These are phyloP conservation scores for Vitis hybrid DNA, from an alignment of 177 flowering plant genomes.

Conservation along the genomic window DNA sequence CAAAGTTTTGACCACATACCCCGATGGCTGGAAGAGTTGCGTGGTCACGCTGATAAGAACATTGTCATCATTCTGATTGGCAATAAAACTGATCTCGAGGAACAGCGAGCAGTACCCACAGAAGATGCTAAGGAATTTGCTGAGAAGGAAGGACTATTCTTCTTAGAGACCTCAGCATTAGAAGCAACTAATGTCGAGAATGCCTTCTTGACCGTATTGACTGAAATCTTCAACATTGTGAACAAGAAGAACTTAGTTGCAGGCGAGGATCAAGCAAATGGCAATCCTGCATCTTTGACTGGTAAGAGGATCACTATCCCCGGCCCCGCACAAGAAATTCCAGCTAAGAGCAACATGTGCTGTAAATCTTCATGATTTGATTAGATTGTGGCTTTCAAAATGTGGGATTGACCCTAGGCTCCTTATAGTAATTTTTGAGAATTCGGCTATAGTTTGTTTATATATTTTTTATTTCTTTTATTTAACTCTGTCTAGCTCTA, in stretches of 20 bases:
- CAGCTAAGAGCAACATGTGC: constrained; percentile 58
- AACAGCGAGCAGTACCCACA: constrained; percentile 68
- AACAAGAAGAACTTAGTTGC: constrained; percentile 74
- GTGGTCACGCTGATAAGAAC: constrained; percentile 86
- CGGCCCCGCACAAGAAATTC: constrained; percentile 79
- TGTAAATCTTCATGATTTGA: constrained; percentile 42
- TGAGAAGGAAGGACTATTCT: constrained; percentile 78
- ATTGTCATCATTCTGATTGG: constrained; percentile 84
- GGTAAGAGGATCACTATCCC: constrained; percentile 79
- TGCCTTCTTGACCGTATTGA: constrained; percentile 72
- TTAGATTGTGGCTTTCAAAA: constrained; percentile 10
- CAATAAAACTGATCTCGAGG: constrained; percentile 77
- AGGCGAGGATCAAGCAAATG: constrained; percentile 46
- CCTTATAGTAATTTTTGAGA: constrained; percentile 19
- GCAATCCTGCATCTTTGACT: constrained; percentile 49
- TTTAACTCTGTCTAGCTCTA: neutral
- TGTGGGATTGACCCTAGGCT: constrained; percentile 2
- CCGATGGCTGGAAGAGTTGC: constrained; percentile 86
- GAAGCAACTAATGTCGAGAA: constrained; percentile 75
- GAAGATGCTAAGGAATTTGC: constrained; percentile 92
- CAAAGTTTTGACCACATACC: constrained; percentile 90
- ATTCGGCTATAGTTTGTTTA: constrained; percentile 14
- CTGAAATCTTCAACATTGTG: constrained; percentile 81
- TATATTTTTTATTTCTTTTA: constrained; percentile 11
- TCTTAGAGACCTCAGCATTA: constrained; percentile 87